Evolutionary conservation across 805 yeast species (phyloP), one percentile per base, ranked within the genome.

Genomic region (Pichia eremophila): DNA sequence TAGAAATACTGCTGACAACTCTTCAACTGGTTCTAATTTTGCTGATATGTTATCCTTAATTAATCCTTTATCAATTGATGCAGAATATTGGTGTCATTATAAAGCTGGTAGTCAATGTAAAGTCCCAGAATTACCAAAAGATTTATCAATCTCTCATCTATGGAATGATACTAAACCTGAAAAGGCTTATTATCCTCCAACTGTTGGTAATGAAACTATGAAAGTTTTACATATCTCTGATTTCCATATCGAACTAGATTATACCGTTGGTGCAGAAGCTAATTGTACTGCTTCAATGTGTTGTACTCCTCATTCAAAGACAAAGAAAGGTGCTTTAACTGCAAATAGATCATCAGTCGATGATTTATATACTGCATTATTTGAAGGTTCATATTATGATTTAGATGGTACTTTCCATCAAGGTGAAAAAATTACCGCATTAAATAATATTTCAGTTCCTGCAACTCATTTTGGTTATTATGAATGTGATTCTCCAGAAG

Each of bases 151-250:
- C 44, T 58, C 68, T 19, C 51, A 63, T 28, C 61, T 72, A 66
- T 72, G 76, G 74, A 74, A 77, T 5, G 59, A 57, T 35, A 41
- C 49, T 8, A 72, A 68, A 54, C 77, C 61, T 48, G 67, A 51
- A 52, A 67, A 61, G 47, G 72, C 63, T 62, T 71, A 64, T 52
- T 74, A 61, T 48, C 75, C 67, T 57, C 77, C 62, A 56, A 74
- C 63, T 17, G 55, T 60, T 17, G 55, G 59, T 22, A 49, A 53
- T 45, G 68, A 71, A 48, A 66, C 71, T 2, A 77, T 81, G 62
- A 77, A 79, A 50, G 87, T 80, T 5, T 66, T 83, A 51, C 90
- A 83, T 54, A 56, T 83, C 32, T 73, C 83, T 18, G 89, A 83
- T 58, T 77, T 82, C 62, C 88, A 83, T 61, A 62, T 79, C 42